phyloP scores from a whole-genome alignment of 495 filamentous ascomycete genomes.

The Xylaria cubensis region DNA sequence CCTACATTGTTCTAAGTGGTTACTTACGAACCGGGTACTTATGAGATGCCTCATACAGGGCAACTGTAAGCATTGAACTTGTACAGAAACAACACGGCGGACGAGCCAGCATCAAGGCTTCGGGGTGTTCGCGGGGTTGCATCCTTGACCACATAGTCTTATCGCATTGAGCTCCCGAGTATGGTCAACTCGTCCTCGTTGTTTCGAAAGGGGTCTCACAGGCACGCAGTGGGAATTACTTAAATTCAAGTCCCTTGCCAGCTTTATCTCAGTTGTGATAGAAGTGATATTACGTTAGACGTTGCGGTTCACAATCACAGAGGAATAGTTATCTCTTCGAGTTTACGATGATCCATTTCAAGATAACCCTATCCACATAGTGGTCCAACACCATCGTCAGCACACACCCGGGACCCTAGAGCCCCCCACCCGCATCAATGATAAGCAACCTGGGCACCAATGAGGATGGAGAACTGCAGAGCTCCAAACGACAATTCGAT shows the following conservation, averaged over 20 bases:
- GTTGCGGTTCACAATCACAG: not conserved
- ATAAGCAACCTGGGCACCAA: conserved; percentile 23
- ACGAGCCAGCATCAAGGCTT: not conserved
- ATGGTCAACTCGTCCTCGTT: not conserved
- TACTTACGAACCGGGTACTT: not conserved
- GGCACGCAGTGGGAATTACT: not conserved
- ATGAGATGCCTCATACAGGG: not conserved
- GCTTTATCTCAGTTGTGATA: not conserved
- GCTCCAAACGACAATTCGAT: conserved; percentile 1
- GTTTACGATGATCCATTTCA: not conserved
- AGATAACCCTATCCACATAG: not conserved
- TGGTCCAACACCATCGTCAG: not conserved
- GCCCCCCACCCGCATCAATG: conserved; percentile 16
- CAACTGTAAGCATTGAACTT: not conserved
- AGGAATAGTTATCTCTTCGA: not conserved
- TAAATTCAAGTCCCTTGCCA: not conserved
- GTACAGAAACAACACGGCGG: not conserved
- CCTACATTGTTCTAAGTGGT: not conserved
- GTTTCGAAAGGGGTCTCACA: not conserved
- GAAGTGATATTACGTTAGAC: not conserved
- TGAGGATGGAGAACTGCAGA: not conserved
- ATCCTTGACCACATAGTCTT: not conserved
- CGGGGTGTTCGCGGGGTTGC: not conserved
- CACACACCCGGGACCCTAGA: not conserved
- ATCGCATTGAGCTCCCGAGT: not conserved